phyloP scores from a whole-genome alignment of 2,329 filamentous ascomycete species.

The Cryphonectria japonica region DNA sequence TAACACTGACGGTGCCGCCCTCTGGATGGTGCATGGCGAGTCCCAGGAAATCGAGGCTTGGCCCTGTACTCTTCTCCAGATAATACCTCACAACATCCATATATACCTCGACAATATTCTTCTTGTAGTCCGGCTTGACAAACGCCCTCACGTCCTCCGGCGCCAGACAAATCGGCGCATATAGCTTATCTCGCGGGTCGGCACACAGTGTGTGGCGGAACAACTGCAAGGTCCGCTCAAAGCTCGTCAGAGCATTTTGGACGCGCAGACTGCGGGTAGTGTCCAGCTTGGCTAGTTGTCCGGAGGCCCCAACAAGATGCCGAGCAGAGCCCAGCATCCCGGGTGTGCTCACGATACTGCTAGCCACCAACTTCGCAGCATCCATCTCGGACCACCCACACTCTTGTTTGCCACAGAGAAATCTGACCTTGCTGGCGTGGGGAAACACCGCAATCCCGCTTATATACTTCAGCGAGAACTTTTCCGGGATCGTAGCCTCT shows the following conservation, averaged over 20 bases:
- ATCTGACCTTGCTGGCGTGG: background rate
- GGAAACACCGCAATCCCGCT: background rate
- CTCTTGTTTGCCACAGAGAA: background rate
- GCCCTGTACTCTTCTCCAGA: background rate
- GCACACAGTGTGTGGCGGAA: conserved; percentile 8
- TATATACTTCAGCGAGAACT: background rate
- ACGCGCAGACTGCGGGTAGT: background rate
- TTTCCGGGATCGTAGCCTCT: conserved; percentile 1
- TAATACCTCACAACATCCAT: background rate
- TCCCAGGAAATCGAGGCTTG: background rate
- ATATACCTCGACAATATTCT: background rate
- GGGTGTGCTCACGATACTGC: background rate
- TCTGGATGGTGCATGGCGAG: background rate
- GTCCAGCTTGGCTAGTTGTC: background rate
- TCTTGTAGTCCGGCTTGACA: conserved; percentile 5
- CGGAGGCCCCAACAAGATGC: background rate
- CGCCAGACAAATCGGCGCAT: background rate
- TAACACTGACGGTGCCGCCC: background rate
- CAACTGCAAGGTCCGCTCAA: background rate
- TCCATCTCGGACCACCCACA: background rate
- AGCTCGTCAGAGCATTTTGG: background rate
- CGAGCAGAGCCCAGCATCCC: background rate
- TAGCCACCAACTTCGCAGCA: background rate
- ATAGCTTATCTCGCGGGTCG: conserved; percentile 4
- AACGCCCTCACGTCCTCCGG: background rate